A percentile compares a stretch with the other conserved stretches of the same genome.
phyloP scores from a whole-genome alignment of 2,329 filamentous ascomycete species.

The Lachnellula occidentalis region DNA sequence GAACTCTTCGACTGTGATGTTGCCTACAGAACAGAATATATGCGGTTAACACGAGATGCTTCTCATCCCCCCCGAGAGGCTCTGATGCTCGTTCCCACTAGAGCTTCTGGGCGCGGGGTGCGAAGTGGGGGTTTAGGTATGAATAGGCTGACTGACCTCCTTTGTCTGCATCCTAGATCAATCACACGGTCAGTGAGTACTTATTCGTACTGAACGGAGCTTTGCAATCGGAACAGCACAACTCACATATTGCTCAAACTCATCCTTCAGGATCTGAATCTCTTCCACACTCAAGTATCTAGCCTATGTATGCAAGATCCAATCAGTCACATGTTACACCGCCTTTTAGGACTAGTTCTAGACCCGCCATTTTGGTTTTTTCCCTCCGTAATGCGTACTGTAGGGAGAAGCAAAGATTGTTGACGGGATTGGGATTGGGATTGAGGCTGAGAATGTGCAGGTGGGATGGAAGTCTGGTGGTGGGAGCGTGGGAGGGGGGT shows the following conservation, averaged over 20 bases:
- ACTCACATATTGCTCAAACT: constrained; percentile 24
- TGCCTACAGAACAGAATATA: constrained; percentile 25
- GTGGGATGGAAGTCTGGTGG: neutral
- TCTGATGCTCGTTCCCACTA: too few relatives aligned
- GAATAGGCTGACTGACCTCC: constrained; percentile 16
- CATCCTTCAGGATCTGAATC: constrained; percentile 21
- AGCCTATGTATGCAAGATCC: neutral
- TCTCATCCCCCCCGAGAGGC: too few relatives aligned
- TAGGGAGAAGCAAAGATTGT: too few relatives aligned
- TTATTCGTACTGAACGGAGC: neutral
- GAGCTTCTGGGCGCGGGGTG: neutral
- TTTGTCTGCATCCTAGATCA: constrained; percentile 16
- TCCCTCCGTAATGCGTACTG: too few relatives aligned
- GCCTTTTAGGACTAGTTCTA: neutral
- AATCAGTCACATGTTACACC: neutral
- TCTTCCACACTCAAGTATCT: constrained; percentile 17
- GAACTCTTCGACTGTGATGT: constrained; percentile 35
- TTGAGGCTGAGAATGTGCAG: neutral
- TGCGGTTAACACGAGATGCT: neutral
- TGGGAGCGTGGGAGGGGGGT: neutral
- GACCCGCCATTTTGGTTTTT: neutral
- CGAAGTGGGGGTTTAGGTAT: too few relatives aligned
- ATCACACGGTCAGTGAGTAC: neutral
- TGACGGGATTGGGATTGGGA: neutral
- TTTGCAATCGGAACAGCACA: neutral